Base-by-base conservation (phyloP, 78 protist genomes). In the Isochrysis galbana region DNA sequence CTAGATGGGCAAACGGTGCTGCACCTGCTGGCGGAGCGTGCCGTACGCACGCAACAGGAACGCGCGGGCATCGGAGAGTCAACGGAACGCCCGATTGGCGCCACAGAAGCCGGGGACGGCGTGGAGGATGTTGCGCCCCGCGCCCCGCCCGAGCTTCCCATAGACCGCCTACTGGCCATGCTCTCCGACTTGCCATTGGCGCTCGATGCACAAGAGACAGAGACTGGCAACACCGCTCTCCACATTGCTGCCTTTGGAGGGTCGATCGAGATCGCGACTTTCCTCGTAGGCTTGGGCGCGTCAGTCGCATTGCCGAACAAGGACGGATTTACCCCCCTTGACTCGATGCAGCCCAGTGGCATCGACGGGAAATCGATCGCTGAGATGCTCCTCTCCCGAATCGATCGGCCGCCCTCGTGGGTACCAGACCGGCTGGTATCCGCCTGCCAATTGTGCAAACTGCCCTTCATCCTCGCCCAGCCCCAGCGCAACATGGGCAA, bases 1-100 rank as follows among this genome's bases (percentile, higher is more conserved):
- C 55, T 2, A 1, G 5, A 0, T 22, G 55, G 55, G 25, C 47
- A 80, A 38, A 80, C 88, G 14, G 55, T 44, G 55, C 88, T 80
- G 19, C 88, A 80, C 88, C 55, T 80, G 39, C 48, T 80, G 55
- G 88, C 88, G 55, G 88, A 80, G 88, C 88, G 88, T 19, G 88
- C 47, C 39, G 88, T 41, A n/a, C n/a, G 38, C 36, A 22, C 0
- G 39, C 34, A 7, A 3, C 47, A 44, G 48, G 41, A 7, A 38
- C 14, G 17, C 34, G 21, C 25, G 14, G 88, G 29, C 55, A 34
- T 39, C 54, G 38, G 87, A 11, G 87, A 2, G 45, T n/a, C n/a
- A n/a, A n/a, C 25, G 82, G 11, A 14, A 25, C 77, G 77, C 77
- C 39, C 77, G 23, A 5, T 7, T 19, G 80, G 41, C n/a, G 80